Conservation (phyloP, 495 filamentous ascomycete genomes). For the Tuber umbilicatum region DNA sequence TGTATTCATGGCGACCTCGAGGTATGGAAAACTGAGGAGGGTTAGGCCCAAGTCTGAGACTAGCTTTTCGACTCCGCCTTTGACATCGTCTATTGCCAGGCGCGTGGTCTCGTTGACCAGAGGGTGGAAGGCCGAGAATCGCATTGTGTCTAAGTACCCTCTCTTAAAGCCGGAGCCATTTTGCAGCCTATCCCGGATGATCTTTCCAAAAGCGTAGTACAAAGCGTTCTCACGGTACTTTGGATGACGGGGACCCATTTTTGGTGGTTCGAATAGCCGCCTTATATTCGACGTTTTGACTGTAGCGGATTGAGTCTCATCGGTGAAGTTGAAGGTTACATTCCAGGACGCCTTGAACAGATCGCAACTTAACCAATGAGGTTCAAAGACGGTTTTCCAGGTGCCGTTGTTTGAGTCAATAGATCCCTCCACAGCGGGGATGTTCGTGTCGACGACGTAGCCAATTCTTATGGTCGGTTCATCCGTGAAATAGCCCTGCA, state of each 20-base stretch:
- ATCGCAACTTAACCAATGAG: slow-evolving; percentile 1
- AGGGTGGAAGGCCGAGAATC: background rate
- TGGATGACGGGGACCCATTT: background rate
- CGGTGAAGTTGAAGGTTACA: background rate
- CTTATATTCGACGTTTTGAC: background rate
- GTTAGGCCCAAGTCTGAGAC: slow-evolving; percentile 8
- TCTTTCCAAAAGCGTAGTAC: background rate
- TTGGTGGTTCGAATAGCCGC: background rate
- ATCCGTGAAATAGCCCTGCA: background rate
- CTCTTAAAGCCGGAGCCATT: background rate
- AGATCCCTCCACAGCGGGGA: background rate
- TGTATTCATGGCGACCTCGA: background rate
- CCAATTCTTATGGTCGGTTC: background rate
- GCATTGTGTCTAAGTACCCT: background rate
- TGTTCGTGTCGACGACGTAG: background rate
- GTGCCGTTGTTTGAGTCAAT: background rate
- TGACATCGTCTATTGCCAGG: background rate
- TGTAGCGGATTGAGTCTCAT: background rate
- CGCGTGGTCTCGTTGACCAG: background rate
- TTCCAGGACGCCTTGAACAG: background rate
- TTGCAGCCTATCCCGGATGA: background rate
- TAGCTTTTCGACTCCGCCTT: slow-evolving; percentile 2
- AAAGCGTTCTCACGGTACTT: background rate
- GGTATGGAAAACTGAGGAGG: slow-evolving; percentile 7
- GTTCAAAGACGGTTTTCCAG: slow-evolving; percentile 1